These are phyloP conservation scores for Pyricularia sp. DNA, from an alignment of 2,329 filamentous ascomycete species.

Conservation along the genomic window DNA sequence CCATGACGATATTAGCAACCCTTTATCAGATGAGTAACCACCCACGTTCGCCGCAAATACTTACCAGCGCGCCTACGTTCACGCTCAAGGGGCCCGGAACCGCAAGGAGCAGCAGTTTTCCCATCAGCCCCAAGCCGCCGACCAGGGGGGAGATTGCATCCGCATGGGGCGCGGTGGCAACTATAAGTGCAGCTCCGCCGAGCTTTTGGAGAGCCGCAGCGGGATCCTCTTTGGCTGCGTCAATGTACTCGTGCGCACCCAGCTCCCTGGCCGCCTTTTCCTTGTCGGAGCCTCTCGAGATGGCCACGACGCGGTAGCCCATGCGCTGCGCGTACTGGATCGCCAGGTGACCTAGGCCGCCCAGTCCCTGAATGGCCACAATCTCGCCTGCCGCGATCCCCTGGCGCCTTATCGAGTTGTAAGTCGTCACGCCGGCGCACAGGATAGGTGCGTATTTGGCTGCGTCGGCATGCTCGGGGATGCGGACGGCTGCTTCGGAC, in stretches of 20 bases:
- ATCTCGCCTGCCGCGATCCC: slow-evolving; percentile 40
- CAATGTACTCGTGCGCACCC: slow-evolving; percentile 52
- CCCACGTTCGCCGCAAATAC: not conserved
- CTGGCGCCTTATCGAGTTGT: slow-evolving; percentile 48
- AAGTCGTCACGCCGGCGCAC: slow-evolving; percentile 57
- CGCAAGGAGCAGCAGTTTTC: slow-evolving; percentile 52
- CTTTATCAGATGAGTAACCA: not conserved
- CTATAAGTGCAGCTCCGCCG: slow-evolving; percentile 52
- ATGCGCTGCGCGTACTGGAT: slow-evolving; percentile 68
- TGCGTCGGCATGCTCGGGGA: slow-evolving; percentile 43
- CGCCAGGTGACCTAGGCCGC: slow-evolving; percentile 69
- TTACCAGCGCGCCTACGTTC: slow-evolving; percentile 30
- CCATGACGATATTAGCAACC: not conserved
- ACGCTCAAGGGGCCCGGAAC: slow-evolving; percentile 36
- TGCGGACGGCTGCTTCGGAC: slow-evolving; percentile 48
- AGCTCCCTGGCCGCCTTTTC: slow-evolving; percentile 55
- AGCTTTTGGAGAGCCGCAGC: slow-evolving; percentile 35
- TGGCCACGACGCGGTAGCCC: slow-evolving; percentile 64
- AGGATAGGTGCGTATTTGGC: slow-evolving; percentile 49
- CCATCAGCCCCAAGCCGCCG: slow-evolving; percentile 40
- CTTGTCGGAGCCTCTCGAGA: slow-evolving; percentile 56
- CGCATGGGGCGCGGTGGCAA: slow-evolving; percentile 54
- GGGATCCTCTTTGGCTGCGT: slow-evolving; percentile 43
- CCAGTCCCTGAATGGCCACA: slow-evolving; percentile 57
- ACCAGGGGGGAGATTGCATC: slow-evolving; percentile 43